Base-by-base conservation (phyloP, 805 yeast species). In the Vanderwaltozyma tropicalis region DNA sequence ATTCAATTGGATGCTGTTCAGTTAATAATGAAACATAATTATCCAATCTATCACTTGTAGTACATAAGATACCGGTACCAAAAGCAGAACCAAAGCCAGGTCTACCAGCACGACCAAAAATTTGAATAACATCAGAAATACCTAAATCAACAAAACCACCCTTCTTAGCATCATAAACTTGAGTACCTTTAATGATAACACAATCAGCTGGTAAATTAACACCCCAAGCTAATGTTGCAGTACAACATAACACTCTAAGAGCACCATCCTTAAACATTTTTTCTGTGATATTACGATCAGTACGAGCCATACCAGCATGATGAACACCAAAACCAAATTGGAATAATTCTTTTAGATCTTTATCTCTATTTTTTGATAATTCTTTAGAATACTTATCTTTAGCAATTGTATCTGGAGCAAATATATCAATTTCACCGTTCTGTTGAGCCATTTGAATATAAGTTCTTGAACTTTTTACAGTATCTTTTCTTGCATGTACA, bases 151-250 rank as follows among this genome's bases (percentile, higher is more conserved):
- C 75, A 53, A 78, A 85, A 0, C 98, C 98, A 70, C 98, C 98
- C 37, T 80, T 81, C 55, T 88, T 85, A 0, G 97, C 72, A 55
- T 92, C 94, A 55, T 92, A 92, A 0, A 92, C 87, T 53, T 89
- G 95, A 0, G 99, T 92, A 0, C 99, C 99, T 52, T 92, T 92
- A 24, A 92, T 78, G 44, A 92, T 84, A 16, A 92, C 99, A 29
- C 87, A 95, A 1, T 96, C 96, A 6, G 98, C 98, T 2, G 99
- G 98, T 41, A 92, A 67, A 55, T 92, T 92, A 15, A 92, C 97
- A 72, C 99, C 99, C 99, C 99, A 92, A 0, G 99, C 99, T 41
- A 92, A 72, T 0, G 99, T 92, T 0, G 98, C 95, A 2, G 99
- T 92, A 70, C 96, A 87, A 51, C 94, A 82, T 14, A 92, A 64